Conservation (phyloP, 2,329 filamentous ascomycete genomes). For the Aspergillus hiratsukae region DNA sequence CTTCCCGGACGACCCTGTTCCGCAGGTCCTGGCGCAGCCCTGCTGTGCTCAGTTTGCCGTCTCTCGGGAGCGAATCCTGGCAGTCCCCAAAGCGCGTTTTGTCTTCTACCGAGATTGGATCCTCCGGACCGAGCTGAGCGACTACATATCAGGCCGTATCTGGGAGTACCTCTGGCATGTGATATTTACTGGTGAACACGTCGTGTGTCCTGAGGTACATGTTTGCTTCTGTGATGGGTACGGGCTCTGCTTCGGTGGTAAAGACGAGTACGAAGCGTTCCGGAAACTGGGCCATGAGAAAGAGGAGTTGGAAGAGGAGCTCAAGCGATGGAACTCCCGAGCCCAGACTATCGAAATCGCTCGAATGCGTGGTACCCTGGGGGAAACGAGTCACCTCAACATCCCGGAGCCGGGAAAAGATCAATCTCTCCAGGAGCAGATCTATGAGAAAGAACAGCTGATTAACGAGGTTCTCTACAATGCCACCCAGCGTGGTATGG, state of each 20-base stretch:
- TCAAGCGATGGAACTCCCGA: conserved; percentile 39
- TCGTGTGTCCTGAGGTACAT: conserved; percentile 47
- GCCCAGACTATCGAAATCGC: conserved; percentile 30
- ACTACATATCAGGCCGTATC: conserved; percentile 55
- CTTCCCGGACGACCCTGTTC: conserved; percentile 42
- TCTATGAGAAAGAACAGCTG: conserved; percentile 40
- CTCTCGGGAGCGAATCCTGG: conserved; percentile 52
- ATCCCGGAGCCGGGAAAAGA: conserved; percentile 42
- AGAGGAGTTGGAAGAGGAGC: conserved; percentile 33
- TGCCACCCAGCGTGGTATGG: conserved; percentile 48
- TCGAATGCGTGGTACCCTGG: conserved; percentile 18
- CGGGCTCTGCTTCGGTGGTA: conserved; percentile 56
- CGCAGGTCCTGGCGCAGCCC: conserved; percentile 53
- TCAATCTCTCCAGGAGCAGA: conserved; percentile 39
- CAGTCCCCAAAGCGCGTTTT: conserved; percentile 51
- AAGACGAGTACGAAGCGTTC: conserved; percentile 47
- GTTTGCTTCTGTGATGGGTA: conserved; percentile 62
- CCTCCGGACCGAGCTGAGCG: conserved; percentile 51
- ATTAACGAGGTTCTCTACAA: conserved; percentile 40
- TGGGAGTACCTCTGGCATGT: conserved; percentile 64
- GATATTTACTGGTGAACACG: conserved; percentile 51
- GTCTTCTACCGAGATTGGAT: conserved; percentile 59
- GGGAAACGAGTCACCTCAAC: conserved; percentile 24
- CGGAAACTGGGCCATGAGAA: conserved; percentile 44
- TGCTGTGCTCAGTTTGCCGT: conserved; percentile 64